Evolutionary conservation across 352 stramenopile genomes (phyloP).

Genomic region (Phytophthora aleatoria): DNA sequence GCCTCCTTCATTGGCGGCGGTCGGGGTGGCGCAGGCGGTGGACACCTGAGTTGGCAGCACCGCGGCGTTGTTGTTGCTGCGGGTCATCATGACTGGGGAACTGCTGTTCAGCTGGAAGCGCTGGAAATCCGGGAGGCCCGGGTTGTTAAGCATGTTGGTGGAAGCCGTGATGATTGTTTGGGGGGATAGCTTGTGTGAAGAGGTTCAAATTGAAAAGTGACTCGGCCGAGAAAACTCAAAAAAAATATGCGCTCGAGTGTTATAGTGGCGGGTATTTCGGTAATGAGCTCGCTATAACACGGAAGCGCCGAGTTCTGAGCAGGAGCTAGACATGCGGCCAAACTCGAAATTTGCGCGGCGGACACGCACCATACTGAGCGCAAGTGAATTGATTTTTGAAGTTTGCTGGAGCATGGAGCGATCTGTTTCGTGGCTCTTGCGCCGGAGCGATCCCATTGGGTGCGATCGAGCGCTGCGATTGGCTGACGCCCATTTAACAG

Average conservation of each 20-base stretch:
- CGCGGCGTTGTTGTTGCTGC: conserved; percentile 10
- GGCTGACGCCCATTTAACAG: conserved; percentile 21
- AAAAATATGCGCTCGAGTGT: background rate
- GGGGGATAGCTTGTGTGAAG: background rate
- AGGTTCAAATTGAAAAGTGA: conserved; percentile 25
- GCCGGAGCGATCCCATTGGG: conserved; percentile 11
- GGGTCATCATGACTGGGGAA: conserved; percentile 21
- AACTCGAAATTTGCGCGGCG: conserved; percentile 5
- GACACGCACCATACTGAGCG: conserved; percentile 15
- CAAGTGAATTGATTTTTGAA: conserved; percentile 31
- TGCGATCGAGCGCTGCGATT: background rate
- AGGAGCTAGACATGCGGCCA: conserved; percentile 9
- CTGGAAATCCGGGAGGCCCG: conserved; percentile 62
- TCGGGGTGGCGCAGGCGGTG: conserved; percentile 3
- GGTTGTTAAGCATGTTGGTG: conserved; percentile 61
- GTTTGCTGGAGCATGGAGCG: conserved; percentile 15
- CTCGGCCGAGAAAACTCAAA: conserved; percentile 1
- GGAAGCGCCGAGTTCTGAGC: background rate
- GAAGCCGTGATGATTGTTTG: conserved; percentile 28
- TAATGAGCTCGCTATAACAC: conserved; percentile 18
- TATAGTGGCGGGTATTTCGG: conserved; percentile 7
- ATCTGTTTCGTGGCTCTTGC: conserved; percentile 14
- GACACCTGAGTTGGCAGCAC: conserved; percentile 14
- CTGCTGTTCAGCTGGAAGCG: conserved; percentile 49
- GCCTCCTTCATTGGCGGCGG: conserved; percentile 4